phyloP scores from a whole-genome alignment of 805 yeast species.

The Deakozyma indianensis region DNA sequence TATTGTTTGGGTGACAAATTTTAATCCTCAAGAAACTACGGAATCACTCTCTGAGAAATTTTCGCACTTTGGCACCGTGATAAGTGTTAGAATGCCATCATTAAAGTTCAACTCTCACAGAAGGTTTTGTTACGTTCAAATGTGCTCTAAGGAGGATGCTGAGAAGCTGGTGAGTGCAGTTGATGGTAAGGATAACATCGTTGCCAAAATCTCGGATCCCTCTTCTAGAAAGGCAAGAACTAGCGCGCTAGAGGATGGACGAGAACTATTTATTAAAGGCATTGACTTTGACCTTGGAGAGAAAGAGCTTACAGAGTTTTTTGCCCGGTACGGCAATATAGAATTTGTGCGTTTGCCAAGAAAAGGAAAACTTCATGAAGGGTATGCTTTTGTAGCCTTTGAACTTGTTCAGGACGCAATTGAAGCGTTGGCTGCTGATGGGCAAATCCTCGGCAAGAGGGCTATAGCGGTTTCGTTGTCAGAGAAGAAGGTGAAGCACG shows the following conservation, averaged over 20 bases:
- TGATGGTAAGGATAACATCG: background rate
- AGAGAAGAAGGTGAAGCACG: background rate
- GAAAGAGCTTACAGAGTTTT: background rate
- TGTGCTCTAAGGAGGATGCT: slow-evolving; percentile 3
- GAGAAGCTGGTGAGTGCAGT: background rate
- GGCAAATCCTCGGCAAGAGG: background rate
- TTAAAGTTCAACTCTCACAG: slow-evolving; percentile 1
- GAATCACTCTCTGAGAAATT: background rate
- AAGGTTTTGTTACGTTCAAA: slow-evolving; percentile 6
- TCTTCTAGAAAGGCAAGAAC: background rate
- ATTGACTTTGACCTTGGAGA: slow-evolving; percentile 2
- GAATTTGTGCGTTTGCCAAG: slow-evolving; percentile 2
- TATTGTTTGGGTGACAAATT: slow-evolving; percentile 5
- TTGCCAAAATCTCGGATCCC: slow-evolving; percentile 5
- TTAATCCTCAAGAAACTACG: background rate
- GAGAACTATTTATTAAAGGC: slow-evolving; percentile 5
- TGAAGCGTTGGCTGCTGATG: background rate
- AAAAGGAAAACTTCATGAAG: slow-evolving; percentile 1
- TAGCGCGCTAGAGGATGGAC: slow-evolving; percentile 2
- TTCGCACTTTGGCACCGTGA: slow-evolving; percentile 3
- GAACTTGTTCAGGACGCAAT: background rate
- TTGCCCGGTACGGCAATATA: slow-evolving; percentile 1
- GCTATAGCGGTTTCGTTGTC: background rate
- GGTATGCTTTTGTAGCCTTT: slow-evolving; percentile 3
- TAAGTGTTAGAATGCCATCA: slow-evolving; percentile 3